These are phyloP conservation scores for Sordariomycetes sp. DNA, from an alignment of 2,329 filamentous ascomycete species.

Conservation along the genomic window DNA sequence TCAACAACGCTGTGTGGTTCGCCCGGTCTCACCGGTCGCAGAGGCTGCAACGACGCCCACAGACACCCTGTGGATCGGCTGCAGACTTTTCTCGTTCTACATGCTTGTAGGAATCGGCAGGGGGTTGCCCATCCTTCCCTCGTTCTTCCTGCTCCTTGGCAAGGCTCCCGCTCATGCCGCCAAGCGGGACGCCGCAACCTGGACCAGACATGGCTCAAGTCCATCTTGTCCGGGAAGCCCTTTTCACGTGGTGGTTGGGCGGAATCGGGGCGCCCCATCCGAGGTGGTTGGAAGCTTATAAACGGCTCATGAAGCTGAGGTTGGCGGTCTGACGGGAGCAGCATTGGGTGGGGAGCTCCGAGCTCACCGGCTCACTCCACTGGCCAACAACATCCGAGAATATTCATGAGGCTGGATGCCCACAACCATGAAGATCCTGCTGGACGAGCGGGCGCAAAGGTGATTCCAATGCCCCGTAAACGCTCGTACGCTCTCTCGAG, in stretches of 20 bases:
- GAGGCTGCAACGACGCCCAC: too few species aligned
- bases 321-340: not conserved
- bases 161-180: not conserved
- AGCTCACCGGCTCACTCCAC: not conserved
- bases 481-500: not conserved
- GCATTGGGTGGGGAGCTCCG: not conserved
- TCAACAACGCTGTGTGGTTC: too few species aligned
- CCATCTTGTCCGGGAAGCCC: too few species aligned
- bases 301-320: not conserved
- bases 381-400: not conserved
- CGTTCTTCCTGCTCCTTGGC: too few species aligned
- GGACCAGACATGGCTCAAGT: not conserved
- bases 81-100: too few species aligned
- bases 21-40: too few species aligned
- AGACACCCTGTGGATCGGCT: too few species aligned
- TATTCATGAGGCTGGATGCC: not conserved
- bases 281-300: not conserved
- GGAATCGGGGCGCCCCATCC: not conserved
- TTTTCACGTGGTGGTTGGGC: not conserved
- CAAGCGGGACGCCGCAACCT: not conserved
- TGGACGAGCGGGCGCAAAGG: not conserved
- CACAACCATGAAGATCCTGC: not conserved
- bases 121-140: too few species aligned
- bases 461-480: not conserved
- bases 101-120: too few species aligned